phyloP scores from a whole-genome alignment of 1,284 basidiomycete genomes.

The Tremellales sp. region DNA sequence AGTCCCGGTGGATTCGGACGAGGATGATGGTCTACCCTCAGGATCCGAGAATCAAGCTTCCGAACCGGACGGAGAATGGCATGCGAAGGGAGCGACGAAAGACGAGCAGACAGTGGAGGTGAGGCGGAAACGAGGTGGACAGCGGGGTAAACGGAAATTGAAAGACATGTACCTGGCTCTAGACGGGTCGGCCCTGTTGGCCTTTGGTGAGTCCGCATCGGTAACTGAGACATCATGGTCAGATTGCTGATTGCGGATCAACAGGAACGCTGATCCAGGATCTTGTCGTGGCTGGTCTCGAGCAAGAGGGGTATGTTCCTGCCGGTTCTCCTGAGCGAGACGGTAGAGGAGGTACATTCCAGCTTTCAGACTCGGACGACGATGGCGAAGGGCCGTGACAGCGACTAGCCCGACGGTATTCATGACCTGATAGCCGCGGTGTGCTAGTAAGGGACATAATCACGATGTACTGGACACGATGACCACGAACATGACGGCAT shows the following conservation, averaged over 20 bases:
- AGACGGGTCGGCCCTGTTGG: slow-evolving; percentile 32
- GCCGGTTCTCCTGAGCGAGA: background rate
- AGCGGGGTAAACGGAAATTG: slow-evolving; percentile 16
- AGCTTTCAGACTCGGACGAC: slow-evolving; percentile 1
- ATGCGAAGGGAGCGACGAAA: too few relatives aligned
- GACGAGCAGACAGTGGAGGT: background rate
- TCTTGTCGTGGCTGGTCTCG: slow-evolving; percentile 15
- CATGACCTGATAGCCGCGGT: background rate
- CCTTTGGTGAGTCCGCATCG: slow-evolving; percentile 24
- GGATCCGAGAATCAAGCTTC: too few relatives aligned
- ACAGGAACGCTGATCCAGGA: slow-evolving; percentile 31
- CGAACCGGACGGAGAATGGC: too few relatives aligned
- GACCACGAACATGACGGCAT: background rate
- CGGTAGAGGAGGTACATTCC: background rate
- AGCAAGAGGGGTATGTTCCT: slow-evolving; percentile 15
- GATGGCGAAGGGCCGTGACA: background rate
- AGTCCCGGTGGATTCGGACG: too few relatives aligned
- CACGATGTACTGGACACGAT: background rate
- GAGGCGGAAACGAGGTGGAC: background rate
- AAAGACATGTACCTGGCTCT: slow-evolving; percentile 34
- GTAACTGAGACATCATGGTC: background rate
- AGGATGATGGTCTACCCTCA: too few relatives aligned
- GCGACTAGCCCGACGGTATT: too few relatives aligned
- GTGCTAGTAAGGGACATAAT: background rate
- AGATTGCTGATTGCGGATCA: too few relatives aligned